Evolutionary conservation across 2,329 filamentous ascomycete species (phyloP), one percentile per base, ranked within the genome.

Genomic region (Fusarium sp.): DNA sequence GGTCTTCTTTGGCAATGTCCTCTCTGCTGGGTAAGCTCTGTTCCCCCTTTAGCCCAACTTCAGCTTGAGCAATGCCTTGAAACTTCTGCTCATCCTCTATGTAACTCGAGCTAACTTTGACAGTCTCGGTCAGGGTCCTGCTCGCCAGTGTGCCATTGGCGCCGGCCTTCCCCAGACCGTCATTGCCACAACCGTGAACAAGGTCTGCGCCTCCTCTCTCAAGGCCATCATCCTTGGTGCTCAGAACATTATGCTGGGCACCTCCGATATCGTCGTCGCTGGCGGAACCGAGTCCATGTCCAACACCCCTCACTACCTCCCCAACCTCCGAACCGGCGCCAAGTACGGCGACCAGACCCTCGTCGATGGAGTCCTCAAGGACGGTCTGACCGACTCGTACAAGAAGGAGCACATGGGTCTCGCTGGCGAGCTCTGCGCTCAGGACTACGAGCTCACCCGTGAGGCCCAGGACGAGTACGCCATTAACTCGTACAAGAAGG

Each of bases 241-340:
- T 61, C 97, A 98, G 86, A 98, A 96, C 80, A 99, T 99, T 87
- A 95, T 98, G 84, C 97, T 95, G 64, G 96, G 97, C 78, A 98
- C 95, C 82, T 96, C 96, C 75, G 92, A 94, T 78, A 92, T 98
- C 76, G 92, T 99, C 75, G 95, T 99, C 70, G 97, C 95, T 76
- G 97, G 95, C 81, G 97, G 97, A 79, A 92, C 96, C 77, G 97
- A 99, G 88, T 98, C 95, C 88, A 99, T 99, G 97, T 98, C 95
- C 82, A 98, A 98, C 87, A 89, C 93, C 64, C 97, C 97, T 61
- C 95, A 99, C 88, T 99, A 99, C 88, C 93, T 98, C 63, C 94
- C 95, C 75, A 94, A 88, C 84, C 88, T 98, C 79, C 94, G 97
- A 83, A 93, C 86, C 76, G 97, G 97, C 77, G 92, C 93, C 84